Evolutionary conservation across 345 rosid species (phyloP), one percentile per base, ranked within the genome.

Genomic region (Trapa bicornis): DNA sequence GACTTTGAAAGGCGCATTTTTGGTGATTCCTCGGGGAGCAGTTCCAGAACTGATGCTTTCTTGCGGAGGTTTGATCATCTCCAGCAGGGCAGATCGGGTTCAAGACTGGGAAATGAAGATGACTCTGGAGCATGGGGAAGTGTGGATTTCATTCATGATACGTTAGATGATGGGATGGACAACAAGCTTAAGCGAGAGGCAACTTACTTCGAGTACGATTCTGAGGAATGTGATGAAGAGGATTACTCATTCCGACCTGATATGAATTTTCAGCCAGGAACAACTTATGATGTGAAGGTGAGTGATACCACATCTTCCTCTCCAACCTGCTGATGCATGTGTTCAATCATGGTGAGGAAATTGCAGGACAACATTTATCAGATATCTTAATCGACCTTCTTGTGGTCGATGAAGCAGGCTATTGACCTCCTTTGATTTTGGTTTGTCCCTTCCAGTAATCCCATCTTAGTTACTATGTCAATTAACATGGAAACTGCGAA

Each of bases 121-220:
- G 65, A 33, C 65, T 43, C 50, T 0, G 45, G 16, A 48, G 37
- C 4, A 12, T 52, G 72, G 43, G 80, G 61, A 38, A 74, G 52
- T 35, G 35, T 57, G 37, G 77, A 63, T 17, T 83, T 73, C 62
- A 72, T 62, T 66, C 69, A 75, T 6, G 72, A 43, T 16, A 73
- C 81, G 7, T 65, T 75, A 16, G 78, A 78, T 0, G 82, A 81
- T 71, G 77, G 77, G 38, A 67, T 79, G 79, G 79, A 75, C 76
- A 74, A 33, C 12, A 64, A 69, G 62, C 71, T 81, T 72, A 57
- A 67, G 77, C 17, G 73, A 41, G 67, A 69, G 1, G 82, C 82
- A 52, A 17, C 12, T 0, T 74, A 69, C 64, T 75, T 78, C 45
- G 76, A 72, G n/a, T 42, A 50, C 9, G 76, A 81, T 74, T 10